Evolutionary conservation across 2,329 filamentous ascomycete genomes (phyloP), one percentile per base, ranked within the genome.

Genomic region (Penicillium corylophilum): DNA sequence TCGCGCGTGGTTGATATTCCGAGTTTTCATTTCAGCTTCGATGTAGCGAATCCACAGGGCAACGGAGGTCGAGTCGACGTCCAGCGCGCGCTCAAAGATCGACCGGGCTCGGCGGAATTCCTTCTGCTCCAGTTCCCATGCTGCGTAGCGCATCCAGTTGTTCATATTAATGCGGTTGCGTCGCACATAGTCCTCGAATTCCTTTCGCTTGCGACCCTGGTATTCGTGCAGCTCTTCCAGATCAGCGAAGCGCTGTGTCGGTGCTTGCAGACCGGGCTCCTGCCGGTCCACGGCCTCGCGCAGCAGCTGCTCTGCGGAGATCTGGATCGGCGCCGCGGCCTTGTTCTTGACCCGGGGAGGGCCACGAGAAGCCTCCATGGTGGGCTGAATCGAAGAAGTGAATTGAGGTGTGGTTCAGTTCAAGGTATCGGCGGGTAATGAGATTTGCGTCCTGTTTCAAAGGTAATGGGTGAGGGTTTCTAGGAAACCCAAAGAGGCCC

Each of bases 271-370:
- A 36, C 84, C 84, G 29, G 87, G 85, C 75, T 99, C 94, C 76
- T 97, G 94, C 55, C 94, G 86, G 75, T 99, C 94, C 59, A 97
- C 94, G 59, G 94, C 94, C 79, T 99, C 94, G 63, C 94, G 89
- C 39, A 99, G 86, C 57, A 99, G 87, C 78, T 99, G 94, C 75
- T 99, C 94, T 61, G 94, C 94, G 61, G 89, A 95, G 71, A 99
- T 96, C 77, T 97, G 87, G 51, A 89, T 79, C 36, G 88, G 90
- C 76, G 93, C 93, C 1, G 94, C 83, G 60, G 89, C 90, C 87
- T 99, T 99, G 81, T 99, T 97, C 76, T 97, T 97, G 80, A 99
- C 94, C 82, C 91, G 82, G 12, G 94, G 93, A 52, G 94, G 93
- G 64, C 93, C 94, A 59, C 93, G 87, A 62, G 89, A 87, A 51